Conservation (phyloP, 2,329 filamentous ascomycete genomes). For the Trichoderma koningii region DNA sequence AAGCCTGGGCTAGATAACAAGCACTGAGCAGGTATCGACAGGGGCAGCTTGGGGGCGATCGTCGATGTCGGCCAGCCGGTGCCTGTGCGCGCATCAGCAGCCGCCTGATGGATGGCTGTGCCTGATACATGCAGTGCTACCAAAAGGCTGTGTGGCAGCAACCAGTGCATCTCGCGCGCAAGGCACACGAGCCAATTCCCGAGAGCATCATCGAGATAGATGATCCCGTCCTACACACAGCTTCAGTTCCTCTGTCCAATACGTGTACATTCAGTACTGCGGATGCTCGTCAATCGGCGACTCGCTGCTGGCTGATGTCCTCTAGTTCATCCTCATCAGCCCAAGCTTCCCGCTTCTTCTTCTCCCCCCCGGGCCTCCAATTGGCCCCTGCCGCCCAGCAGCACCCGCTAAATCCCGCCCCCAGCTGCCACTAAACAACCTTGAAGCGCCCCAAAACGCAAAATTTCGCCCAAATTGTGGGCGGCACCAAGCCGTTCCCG, state of each 20-base stretch:
- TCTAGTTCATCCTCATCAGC: background rate
- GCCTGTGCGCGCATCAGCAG: too few species aligned
- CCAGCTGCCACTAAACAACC: background rate
- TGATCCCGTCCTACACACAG: background rate
- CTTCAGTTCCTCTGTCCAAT: background rate
- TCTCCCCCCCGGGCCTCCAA: background rate
- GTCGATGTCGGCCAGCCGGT: too few species aligned
- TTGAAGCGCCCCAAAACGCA: background rate
- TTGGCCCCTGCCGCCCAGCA: background rate
- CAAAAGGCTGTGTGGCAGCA: too few species aligned
- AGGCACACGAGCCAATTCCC: too few species aligned
- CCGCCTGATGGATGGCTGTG: too few species aligned
- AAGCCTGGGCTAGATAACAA: too few species aligned
- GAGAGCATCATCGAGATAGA: background rate
- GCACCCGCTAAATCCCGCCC: background rate
- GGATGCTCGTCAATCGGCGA: too few species aligned
- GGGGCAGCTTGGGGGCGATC: too few species aligned
- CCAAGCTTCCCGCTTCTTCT: background rate
- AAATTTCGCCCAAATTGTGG: constrained; percentile 18
- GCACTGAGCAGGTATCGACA: too few species aligned
- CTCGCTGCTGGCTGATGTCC: background rate
- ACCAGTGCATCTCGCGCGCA: too few species aligned
- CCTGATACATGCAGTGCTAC: too few species aligned
- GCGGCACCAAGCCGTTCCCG: constrained; percentile 19
- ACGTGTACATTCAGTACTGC: too few species aligned